These are phyloP conservation scores for Inga leiocalycina DNA, from an alignment of 306 rosid genomes.

Conservation along the genomic window DNA sequence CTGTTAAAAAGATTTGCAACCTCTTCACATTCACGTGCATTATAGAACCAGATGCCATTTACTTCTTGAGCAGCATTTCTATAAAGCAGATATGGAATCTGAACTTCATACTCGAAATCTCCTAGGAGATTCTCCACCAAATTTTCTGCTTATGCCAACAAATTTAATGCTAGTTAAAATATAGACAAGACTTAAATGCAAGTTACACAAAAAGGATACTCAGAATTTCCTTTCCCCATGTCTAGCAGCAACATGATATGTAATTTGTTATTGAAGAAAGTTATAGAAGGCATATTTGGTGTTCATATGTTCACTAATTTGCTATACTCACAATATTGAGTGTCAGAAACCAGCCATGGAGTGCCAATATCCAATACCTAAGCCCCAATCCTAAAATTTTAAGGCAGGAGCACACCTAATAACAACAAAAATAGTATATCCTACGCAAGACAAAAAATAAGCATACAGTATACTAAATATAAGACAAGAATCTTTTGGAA, in stretches of 20 bases:
- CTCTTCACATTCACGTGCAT: slow-evolving; percentile 67
- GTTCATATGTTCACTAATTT: slow-evolving; percentile 19
- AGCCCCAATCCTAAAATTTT: slow-evolving; percentile 38
- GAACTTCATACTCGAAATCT: slow-evolving; percentile 70
- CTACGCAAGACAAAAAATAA: not conserved
- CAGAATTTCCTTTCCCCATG: slow-evolving; percentile 25
- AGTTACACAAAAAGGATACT: slow-evolving; percentile 7
- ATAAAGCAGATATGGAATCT: slow-evolving; percentile 65
- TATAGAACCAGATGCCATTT: slow-evolving; percentile 69
- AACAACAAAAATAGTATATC: slow-evolving; percentile 26
- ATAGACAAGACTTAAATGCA: not conserved
- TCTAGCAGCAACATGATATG: slow-evolving; percentile 24
- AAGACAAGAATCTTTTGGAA: slow-evolving; percentile 4
- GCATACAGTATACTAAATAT: slow-evolving; percentile 9
- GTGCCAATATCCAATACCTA: slow-evolving; percentile 33
- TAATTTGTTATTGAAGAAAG: slow-evolving; percentile 2
- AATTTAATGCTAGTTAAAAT: not conserved
- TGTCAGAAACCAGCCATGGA: slow-evolving; percentile 21
- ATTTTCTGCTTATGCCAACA: slow-evolving; percentile 50
- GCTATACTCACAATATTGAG: slow-evolving; percentile 31
- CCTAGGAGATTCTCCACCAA: slow-evolving; percentile 71
- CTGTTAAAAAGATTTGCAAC: slow-evolving; percentile 69
- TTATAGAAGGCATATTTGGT: slow-evolving; percentile 23
- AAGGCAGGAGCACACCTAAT: slow-evolving; percentile 30
- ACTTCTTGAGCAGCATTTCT: slow-evolving; percentile 75